phyloP scores from a whole-genome alignment of 208 protist genomes.

The Wallacemonas sp. region DNA sequence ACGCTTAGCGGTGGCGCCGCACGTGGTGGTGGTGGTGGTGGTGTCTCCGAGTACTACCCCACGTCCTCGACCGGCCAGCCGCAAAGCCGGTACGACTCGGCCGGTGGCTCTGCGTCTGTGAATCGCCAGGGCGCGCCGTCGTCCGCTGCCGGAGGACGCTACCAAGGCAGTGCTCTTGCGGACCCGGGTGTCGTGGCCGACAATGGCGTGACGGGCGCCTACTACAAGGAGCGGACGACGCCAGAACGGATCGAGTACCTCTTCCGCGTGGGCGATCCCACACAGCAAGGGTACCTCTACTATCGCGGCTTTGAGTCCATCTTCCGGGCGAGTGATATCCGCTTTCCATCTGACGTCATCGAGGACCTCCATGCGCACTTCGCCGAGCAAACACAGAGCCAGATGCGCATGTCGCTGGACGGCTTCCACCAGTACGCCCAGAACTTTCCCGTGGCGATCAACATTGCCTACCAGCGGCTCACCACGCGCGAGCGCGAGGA shows the following conservation, averaged over 20 bases:
- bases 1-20: slow-evolving; percentile 3
- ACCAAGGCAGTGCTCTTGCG: background rate
- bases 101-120: background rate
- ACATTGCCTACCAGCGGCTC: slow-evolving; percentile 67
- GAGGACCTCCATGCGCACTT: slow-evolving; percentile 65
- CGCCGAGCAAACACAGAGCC: slow-evolving; percentile 19
- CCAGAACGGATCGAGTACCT: slow-evolving; percentile 66
- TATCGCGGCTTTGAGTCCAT: slow-evolving; percentile 56
- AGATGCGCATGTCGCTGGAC: slow-evolving; percentile 38
- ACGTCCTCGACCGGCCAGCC: background rate
- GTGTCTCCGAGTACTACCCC: background rate
- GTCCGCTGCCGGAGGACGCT: background rate
- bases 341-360: slow-evolving; percentile 54
- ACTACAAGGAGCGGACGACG: slow-evolving; percentile 48
- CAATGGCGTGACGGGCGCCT: background rate
- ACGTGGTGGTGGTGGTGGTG: background rate
- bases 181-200: slow-evolving; percentile 2
- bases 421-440: slow-evolving; percentile 64
- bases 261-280: slow-evolving; percentile 38
- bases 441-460: slow-evolving; percentile 67
- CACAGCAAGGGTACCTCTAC: slow-evolving; percentile 25
- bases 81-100: background rate
- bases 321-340: slow-evolving; percentile 53
- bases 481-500: slow-evolving; percentile 57
- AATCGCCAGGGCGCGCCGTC: background rate